Base-by-base conservation (phyloP, 2,329 filamentous ascomycete species). In the Pseudohalonectria lignicola region DNA sequence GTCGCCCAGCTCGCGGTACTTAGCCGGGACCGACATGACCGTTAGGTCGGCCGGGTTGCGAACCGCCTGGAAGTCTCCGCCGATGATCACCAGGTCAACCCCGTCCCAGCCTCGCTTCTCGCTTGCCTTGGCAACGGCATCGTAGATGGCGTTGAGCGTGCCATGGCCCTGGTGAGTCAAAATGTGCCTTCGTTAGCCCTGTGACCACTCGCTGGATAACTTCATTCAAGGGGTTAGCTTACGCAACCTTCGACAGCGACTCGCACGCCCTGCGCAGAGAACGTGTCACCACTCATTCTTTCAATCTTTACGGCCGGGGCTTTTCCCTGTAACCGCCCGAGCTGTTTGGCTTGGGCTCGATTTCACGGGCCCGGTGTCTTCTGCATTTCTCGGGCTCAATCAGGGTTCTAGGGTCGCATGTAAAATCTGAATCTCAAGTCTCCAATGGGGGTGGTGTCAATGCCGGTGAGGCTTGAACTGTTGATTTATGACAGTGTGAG, bases 51-150 rank as follows among this genome's bases (percentile, higher is more conserved):
- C 72, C 9, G 85, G 79, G 65, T 96, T 96, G 49, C 92, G 85
- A 28, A 88, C 79, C 31, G 92, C 81, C 67, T 95, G 86, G 47
- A 98, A 98, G 55, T 98, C 92, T 20, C 92, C 92, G 40, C 90
- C 86, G 50, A 98, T 94, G 52, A 98, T 93, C 47, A 98, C 64
- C 10, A 95, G 62, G 56, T 98, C 92, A 21, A 96, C 77, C 25
- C 73, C 76, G 46, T 82, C 69, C 88, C 90, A 95, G 18, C 73
- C 73, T 49, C 83, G 82, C 33, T 71, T 65, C 46, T 76, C 66
- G 57, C 81, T 85, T 9, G 86, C 71, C 45, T 74, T 69, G 30
- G 72, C 65, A 19, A 94, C 75, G 1, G 85, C 81, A 1, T 82
- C 76, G 58, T 96, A 98, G 49, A 98, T 96, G 41, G 86, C 83